A percentile compares a stretch with the other conserved stretches of the same genome.
Conservation (phyloP, 495 filamentous ascomycete genomes). For the Poronia punctata region DNA sequence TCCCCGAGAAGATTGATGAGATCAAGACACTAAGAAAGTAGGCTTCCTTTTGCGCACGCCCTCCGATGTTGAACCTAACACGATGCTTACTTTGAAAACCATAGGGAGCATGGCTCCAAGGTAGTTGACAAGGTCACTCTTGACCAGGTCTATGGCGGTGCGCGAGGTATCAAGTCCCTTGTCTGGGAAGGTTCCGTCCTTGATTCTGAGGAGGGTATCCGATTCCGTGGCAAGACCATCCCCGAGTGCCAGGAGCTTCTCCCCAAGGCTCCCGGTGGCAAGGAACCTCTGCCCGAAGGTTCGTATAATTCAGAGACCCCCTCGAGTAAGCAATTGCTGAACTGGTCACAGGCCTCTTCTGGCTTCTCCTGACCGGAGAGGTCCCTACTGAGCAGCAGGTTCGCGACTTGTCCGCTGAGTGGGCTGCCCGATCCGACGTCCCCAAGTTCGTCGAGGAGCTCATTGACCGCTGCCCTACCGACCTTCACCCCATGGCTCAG, state of each 20-base stretch:
- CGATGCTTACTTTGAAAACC: slow-evolving; percentile 11
- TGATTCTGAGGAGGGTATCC: slow-evolving; percentile 97
- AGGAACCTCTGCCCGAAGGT: slow-evolving; percentile 96
- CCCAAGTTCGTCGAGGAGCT: slow-evolving; percentile 98
- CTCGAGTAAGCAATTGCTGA: slow-evolving; percentile 13
- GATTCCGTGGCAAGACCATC: slow-evolving; percentile 97
- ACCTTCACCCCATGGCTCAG: slow-evolving; percentile 99
- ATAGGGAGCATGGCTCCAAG: slow-evolving; percentile 86
- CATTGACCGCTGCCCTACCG: slow-evolving; percentile 96
- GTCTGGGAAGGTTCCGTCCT: slow-evolving; percentile 99
- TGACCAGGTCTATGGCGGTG: slow-evolving; percentile 98
- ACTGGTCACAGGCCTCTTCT: slow-evolving; percentile 78
- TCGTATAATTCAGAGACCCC: slow-evolving; percentile 8
- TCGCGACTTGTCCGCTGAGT: slow-evolving; percentile 92
- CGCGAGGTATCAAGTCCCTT: slow-evolving; percentile 94
- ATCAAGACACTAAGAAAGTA: slow-evolving; percentile 97
- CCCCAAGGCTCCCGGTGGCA: slow-evolving; percentile 89
- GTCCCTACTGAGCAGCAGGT: slow-evolving; percentile 96
- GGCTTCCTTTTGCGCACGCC: slow-evolving; percentile 25
- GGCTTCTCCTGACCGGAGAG: slow-evolving; percentile 96
- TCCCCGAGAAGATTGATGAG: slow-evolving; percentile 95
- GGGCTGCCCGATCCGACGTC: slow-evolving; percentile 93
- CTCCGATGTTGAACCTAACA: background rate
- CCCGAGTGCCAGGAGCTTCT: slow-evolving; percentile 97
- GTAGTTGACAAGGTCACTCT: slow-evolving; percentile 96